phyloP scores from a whole-genome alignment of 2,329 filamentous ascomycete species.

The Dactylellina haptotyla region DNA sequence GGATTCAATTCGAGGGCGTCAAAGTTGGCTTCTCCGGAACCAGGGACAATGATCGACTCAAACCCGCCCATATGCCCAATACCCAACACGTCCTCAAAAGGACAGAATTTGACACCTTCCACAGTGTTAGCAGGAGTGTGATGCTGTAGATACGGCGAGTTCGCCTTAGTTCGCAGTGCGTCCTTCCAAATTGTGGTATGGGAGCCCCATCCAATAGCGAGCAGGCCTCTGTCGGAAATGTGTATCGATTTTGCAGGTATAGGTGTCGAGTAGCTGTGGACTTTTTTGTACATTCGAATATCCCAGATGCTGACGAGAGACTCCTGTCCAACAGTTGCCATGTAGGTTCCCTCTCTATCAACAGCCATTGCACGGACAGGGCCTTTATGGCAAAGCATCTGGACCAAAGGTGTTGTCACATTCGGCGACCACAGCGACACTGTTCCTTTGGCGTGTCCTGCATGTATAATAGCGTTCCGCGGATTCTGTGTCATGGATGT shows the following conservation, averaged over 20 bases:
- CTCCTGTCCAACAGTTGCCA: conserved; percentile 93
- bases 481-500: conserved; percentile 88
- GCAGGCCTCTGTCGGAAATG: conserved; percentile 88
- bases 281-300: conserved; percentile 89
- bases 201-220: conserved; percentile 90
- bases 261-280: conserved; percentile 86
- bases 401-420: conserved; percentile 83
- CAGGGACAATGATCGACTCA: conserved; percentile 87
- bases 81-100: conserved; percentile 91
- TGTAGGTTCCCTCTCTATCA: conserved; percentile 90
- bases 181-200: conserved; percentile 85
- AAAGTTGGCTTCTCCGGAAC: conserved; percentile 96
- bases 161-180: conserved; percentile 77
- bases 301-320: conserved; percentile 95
- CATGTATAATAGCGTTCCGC: conserved; percentile 88
- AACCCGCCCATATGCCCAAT: conserved; percentile 86
- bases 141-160: conserved; percentile 90
- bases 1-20: conserved; percentile 94
- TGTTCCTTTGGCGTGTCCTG: conserved; percentile 93
- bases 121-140: conserved; percentile 84
- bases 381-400: conserved; percentile 86
- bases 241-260: conserved; percentile 83
- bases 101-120: conserved; percentile 88
- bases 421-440: conserved; percentile 98
- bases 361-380: conserved; percentile 86